Conservation (phyloP, 2,329 filamentous ascomycete species). For the Zymoseptoria passerinii region DNA sequence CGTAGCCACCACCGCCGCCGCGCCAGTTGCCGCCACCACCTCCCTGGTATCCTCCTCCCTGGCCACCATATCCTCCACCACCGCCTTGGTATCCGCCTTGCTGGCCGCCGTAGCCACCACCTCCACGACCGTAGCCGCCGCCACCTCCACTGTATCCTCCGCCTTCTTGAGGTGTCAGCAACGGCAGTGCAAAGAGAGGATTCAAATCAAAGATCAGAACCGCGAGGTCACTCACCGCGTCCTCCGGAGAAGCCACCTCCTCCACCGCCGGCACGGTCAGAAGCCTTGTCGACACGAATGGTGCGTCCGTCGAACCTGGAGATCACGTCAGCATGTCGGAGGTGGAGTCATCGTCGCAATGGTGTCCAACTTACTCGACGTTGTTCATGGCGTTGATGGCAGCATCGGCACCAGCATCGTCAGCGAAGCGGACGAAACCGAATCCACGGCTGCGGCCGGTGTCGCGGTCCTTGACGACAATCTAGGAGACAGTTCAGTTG, state of each 20-base stretch:
- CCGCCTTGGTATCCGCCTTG: slow-evolving; percentile 16
- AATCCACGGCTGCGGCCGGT: slow-evolving; percentile 95
- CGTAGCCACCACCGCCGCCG: slow-evolving; percentile 12
- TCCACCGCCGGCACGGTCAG: slow-evolving; percentile 63
- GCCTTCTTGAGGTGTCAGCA: slow-evolving; percentile 12
- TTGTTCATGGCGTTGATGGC: slow-evolving; percentile 79
- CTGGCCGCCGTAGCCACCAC: slow-evolving; percentile 27
- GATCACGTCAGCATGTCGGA: slow-evolving; percentile 3
- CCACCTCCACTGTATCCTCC: slow-evolving; percentile 22
- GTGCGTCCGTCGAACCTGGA: slow-evolving; percentile 81
- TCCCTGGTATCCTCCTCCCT: slow-evolving; percentile 11
- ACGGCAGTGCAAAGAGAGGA: neutral
- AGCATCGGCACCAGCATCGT: slow-evolving; percentile 65
- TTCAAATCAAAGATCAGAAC: neutral
- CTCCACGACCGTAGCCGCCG: slow-evolving; percentile 15
- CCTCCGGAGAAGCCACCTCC: slow-evolving; percentile 37
- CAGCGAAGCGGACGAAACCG: slow-evolving; percentile 84
- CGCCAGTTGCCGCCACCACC: slow-evolving; percentile 15
- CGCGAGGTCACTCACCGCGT: slow-evolving; percentile 26
- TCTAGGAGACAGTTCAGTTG: slow-evolving; percentile 44
- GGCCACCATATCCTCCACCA: slow-evolving; percentile 13
- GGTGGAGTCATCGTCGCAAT: neutral
- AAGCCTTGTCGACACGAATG: slow-evolving; percentile 93
- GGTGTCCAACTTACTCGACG: slow-evolving; percentile 61
- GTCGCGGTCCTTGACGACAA: slow-evolving; percentile 95